Base-by-base conservation (phyloP, 345 rosid species). In the Raphanus raphanistrum region DNA sequence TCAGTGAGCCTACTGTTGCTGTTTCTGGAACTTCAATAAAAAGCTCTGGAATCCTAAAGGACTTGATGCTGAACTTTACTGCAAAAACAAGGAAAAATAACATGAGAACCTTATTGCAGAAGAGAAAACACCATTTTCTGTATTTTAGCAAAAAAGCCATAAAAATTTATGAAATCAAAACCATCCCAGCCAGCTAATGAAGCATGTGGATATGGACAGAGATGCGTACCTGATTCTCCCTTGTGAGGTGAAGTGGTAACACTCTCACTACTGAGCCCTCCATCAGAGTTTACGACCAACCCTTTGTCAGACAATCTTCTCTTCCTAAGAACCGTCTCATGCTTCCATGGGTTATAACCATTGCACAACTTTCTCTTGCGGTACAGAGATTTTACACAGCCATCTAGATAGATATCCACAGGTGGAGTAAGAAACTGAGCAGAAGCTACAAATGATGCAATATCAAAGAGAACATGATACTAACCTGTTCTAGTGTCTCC, bases 31-130 rank as follows among this genome's bases (percentile, higher is more conserved):
- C 91, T 84, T 93, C 97, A 70, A 96, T 76, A 26, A 84, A 83
- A 75, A 93, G 94, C 86, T 96, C 98, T 0, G 99, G 99, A 63
- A 96, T 82, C 82, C 77, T 90, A 79, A 96, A 83, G 62, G 98
- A 93, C 82, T 91, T 91, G 21, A 96, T 93, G 87, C 91, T 88
- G 63, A 96, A 84, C 84, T 91, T 93, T 63, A 96, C 99, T 96
- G 99, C 62, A 68, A 64, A 76, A 64, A 76, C 32, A 79, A 79
- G 59, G 80, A 45, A 71, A 38, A 48, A 78, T 13, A 48, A 66
- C 35, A 75, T 69, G 12, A 74, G 63, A 64, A 41, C 5, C 50
- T 21, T 21, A 21, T 21, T 21, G 21, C 21, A 21, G 21, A 21
- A 21, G 21, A 21, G 21, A 21, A 21, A 21, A 21, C 21, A 21